A percentile compares a stretch with the other conserved stretches of the same genome.
These are phyloP conservation scores for Lipomyces sp. DNA, from an alignment of 805 yeast species.

Conservation along the genomic window DNA sequence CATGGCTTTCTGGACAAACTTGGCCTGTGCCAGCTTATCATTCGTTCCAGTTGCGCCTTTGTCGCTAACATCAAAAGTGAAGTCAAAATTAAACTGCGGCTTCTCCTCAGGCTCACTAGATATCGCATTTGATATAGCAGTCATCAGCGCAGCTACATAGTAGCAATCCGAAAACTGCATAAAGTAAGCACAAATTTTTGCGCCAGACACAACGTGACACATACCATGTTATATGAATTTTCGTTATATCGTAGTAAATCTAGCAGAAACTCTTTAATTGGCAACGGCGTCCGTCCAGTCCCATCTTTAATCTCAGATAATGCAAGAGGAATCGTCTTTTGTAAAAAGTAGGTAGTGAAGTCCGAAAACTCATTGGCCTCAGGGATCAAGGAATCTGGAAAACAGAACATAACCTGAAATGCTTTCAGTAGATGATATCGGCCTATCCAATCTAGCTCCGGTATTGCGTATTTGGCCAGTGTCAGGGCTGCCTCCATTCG, in stretches of 20 bases:
- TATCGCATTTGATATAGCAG: constrained; percentile 55
- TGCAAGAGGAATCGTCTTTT: constrained; percentile 67
- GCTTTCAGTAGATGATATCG: constrained; percentile 71
- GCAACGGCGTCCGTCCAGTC: constrained; percentile 61
- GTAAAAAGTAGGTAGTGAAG: constrained; percentile 69
- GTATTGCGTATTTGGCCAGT: constrained; percentile 67
- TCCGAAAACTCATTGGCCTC: constrained; percentile 79
- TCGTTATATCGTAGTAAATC: constrained; percentile 82
- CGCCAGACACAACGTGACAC: constrained; percentile 59
- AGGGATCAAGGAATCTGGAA: constrained; percentile 68
- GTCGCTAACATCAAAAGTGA: constrained; percentile 29
- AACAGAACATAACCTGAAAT: constrained; percentile 73
- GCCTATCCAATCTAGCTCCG: constrained; percentile 70
- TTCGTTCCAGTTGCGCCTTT: constrained; percentile 2
- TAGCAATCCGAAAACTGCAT: constrained; percentile 64
- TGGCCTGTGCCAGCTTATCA: constrained; percentile 21
- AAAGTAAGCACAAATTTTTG: not conserved
- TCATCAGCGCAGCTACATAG: constrained; percentile 57
- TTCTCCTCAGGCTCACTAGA: constrained; percentile 12
- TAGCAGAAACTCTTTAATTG: constrained; percentile 64
- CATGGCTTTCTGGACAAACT: constrained; percentile 55
- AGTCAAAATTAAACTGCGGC: constrained; percentile 23
- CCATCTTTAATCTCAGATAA: constrained; percentile 64
- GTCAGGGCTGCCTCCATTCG: constrained; percentile 86
- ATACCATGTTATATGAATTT: constrained; percentile 79